These are phyloP conservation scores for Alternaria triticimaculans DNA, from an alignment of 2,329 filamentous ascomycete genomes.

Conservation along the genomic window DNA sequence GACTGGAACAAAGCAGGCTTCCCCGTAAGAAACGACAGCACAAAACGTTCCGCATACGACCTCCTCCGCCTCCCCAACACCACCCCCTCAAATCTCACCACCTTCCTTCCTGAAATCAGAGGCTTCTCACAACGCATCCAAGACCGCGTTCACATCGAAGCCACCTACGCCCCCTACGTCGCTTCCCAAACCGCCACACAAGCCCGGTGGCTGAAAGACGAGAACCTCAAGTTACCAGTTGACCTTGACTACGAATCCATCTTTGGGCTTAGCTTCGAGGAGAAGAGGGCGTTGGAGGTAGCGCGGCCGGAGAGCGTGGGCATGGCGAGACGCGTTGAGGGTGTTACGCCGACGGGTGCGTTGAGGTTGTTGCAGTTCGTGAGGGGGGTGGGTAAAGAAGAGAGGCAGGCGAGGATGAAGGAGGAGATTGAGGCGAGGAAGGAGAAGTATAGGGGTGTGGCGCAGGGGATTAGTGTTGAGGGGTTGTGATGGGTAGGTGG, in stretches of 20 bases:
- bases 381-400: slow-evolving; percentile 50
- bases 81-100: slow-evolving; percentile 64
- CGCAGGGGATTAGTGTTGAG: slow-evolving; percentile 7
- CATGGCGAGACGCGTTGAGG: slow-evolving; percentile 87
- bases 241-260: slow-evolving; percentile 79
- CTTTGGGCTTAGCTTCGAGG: slow-evolving; percentile 77
- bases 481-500: not conserved
- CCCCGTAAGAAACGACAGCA: slow-evolving; percentile 69
- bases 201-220: slow-evolving; percentile 75
- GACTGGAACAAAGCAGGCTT: slow-evolving; percentile 77
- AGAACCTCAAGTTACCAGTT: slow-evolving; percentile 72
- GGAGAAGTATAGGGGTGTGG: slow-evolving; percentile 27
- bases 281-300: slow-evolving; percentile 72
- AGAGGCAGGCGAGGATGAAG: slow-evolving; percentile 36
- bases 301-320: slow-evolving; percentile 84
- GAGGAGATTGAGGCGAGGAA: slow-evolving; percentile 42
- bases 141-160: slow-evolving; percentile 78
- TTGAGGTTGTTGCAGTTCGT: slow-evolving; percentile 68
- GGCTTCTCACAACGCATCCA: slow-evolving; percentile 66
- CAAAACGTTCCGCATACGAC: slow-evolving; percentile 76
- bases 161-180: slow-evolving; percentile 86
- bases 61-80: slow-evolving; percentile 69
- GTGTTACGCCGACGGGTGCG: slow-evolving; percentile 63
- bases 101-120: slow-evolving; percentile 63
- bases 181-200: slow-evolving; percentile 72